Evolutionary conservation across 805 yeast species (phyloP), one percentile per base, ranked within the genome.

Genomic region (Wickerhamiella vanderwaltii): DNA sequence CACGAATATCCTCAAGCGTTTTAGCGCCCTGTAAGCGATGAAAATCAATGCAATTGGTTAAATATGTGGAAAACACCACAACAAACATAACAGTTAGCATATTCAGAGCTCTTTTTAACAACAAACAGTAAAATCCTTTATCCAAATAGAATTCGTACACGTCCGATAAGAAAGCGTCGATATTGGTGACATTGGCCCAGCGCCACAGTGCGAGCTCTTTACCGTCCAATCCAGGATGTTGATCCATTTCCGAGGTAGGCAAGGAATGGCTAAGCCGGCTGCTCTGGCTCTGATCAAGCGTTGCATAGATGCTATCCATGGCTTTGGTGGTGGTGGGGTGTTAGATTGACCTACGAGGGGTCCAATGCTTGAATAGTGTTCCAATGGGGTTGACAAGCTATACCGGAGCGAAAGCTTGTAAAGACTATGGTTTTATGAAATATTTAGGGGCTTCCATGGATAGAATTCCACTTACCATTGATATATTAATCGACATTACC

Each of bases 141-240:
- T 93, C 94, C 20, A 79, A 64, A 57, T 82, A 91, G 56, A 86
- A 91, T 39, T 70, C 68, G 60, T 91, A 91, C 9, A 87, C 64
- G 51, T 88, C 94, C 41, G 75, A 75, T 15, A 91, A 65, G 52
- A 88, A 91, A 35, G 75, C 71, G 62, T 91, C 99, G 58, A 91
- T 69, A 58, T 91, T 91, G 50, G 82, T 84, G 18, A 91, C 84
- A 54, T 91, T 91, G 1, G 97, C 94, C 97, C 98, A 91, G 46
- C 84, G 71, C 85, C 96, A 91, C 13, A 82, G 64, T 0, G 97
- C 94, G 37, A 85, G 65, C 55, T 87, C 95, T 45, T 66, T 66
- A 1, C 26, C 26, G 26, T 7, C 11, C 9, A 23, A 11, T 11
- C 11, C 26, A 7, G 11, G 26, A 7, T 23, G 26, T 11, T 7